Base-by-base conservation (phyloP, 371 early-diverging fungal genomes). In the Mucor indicus region DNA sequence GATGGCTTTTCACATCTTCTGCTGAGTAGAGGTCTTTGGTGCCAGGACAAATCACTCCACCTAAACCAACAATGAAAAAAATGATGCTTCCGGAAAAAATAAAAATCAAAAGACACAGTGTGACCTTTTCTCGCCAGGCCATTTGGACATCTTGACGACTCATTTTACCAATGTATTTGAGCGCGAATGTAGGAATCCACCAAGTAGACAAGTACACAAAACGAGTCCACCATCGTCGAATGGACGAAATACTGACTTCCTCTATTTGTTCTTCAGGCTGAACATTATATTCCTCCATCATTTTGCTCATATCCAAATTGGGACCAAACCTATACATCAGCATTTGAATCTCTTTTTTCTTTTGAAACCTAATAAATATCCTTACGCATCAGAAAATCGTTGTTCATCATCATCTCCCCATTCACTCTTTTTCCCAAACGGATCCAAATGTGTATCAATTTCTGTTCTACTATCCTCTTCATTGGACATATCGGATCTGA, bases 81-180 rank as follows among this genome's bases (percentile, higher is more conserved):
- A 82, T 71, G 30, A 77, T 68, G 13, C 60, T 42, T 0, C 63
- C 73, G 0, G 79, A 83, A 32, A 76, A 62, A 17, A 70, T 52
- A 56, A 82, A 66, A 38, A 91, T 89, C 46, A 90, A 60, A 20
- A 84, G 61, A 65, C 90, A 90, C 10, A 94, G 61, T 0, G 93
- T 88, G 1, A 92, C 79, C 50, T 94, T 94, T 69, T 94, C 95
- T 13, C 93, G 65, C 93, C 92, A 94, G 1, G 98, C 98, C 90
- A 91, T 89, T 39, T 82, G 91, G 11, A 95, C 80, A 62, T 95
- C 95, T 44, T 83, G 81, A 25, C 92, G 83, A 55, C 80, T 83
- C 86, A 93, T 90, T 46, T 85, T 84, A 33, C 92, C 84, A 53
- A 85, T 66, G 38, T 64, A 63, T 20, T 60, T 53, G 35, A 86